Conservation (phyloP, 345 rosid species). For the Excoecaria agallocha region DNA sequence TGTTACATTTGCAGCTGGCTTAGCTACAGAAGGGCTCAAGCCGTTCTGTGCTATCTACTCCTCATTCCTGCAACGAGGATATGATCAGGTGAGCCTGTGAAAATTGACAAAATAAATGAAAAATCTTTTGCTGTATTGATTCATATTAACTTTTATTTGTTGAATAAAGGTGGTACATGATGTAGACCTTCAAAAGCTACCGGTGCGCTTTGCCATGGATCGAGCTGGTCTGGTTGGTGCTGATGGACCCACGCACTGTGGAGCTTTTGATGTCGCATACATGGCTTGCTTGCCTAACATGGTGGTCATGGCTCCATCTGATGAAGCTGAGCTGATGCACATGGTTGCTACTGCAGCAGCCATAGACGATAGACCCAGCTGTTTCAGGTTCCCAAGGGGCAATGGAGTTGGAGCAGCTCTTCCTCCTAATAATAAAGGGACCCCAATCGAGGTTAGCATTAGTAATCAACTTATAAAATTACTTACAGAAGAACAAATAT, state of each 20-base stretch:
- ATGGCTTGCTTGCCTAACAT: constrained; percentile 85
- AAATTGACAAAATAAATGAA: too few relatives aligned
- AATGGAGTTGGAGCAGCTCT: constrained; percentile 59
- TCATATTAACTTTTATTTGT: constrained; percentile 5
- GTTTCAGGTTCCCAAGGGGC: constrained; percentile 83
- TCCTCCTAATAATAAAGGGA: constrained; percentile 57
- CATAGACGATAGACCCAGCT: constrained; percentile 76
- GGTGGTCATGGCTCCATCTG: constrained; percentile 84
- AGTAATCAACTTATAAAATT: neutral
- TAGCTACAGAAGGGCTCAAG: constrained; percentile 69
- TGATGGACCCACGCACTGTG: constrained; percentile 78
- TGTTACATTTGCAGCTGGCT: constrained; percentile 76
- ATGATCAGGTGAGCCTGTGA: constrained; percentile 58
- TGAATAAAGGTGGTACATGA: constrained; percentile 61
- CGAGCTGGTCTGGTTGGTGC: constrained; percentile 80
- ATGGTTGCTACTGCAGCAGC: constrained; percentile 79
- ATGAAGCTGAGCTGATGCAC: constrained; percentile 75
- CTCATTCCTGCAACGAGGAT: constrained; percentile 71
- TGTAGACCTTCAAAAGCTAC: constrained; percentile 73
- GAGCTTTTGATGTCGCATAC: constrained; percentile 64
- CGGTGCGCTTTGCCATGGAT: constrained; percentile 67
- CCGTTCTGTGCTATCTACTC: constrained; percentile 84
- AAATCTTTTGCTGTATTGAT: neutral
- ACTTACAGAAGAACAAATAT: neutral
- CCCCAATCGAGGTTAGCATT: constrained; percentile 49